These are phyloP conservation scores for Trichophyton verrucosum DNA, from an alignment of 2,329 filamentous ascomycete genomes.

Conservation along the genomic window DNA sequence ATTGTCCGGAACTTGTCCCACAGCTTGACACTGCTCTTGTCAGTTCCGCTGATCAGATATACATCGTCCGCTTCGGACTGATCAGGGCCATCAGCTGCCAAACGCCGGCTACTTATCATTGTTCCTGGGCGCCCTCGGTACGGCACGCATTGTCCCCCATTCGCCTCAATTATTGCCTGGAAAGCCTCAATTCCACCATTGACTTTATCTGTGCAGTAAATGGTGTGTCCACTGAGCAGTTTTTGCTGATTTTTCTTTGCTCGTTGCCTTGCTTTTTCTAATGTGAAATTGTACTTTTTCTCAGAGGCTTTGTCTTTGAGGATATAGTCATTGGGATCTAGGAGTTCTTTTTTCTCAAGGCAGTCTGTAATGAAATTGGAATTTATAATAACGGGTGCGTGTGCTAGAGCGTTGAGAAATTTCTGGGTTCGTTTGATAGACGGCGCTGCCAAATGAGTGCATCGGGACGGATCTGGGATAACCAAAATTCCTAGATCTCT, in stretches of 20 bases:
- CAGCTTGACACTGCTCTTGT: constrained; percentile 54
- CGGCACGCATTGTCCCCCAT: constrained; percentile 69
- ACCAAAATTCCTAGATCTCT: constrained; percentile 73
- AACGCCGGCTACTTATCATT: constrained; percentile 50
- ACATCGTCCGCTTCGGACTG: constrained; percentile 52
- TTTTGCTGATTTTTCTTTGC: constrained; percentile 65
- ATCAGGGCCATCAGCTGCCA: constrained; percentile 23
- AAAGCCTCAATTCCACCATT: constrained; percentile 74
- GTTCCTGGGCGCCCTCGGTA: constrained; percentile 63
- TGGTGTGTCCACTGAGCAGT: constrained; percentile 60
- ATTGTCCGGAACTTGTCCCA: constrained; percentile 73
- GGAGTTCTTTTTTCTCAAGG: constrained; percentile 54
- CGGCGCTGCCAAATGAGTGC: constrained; percentile 79
- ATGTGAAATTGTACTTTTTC: constrained; percentile 54
- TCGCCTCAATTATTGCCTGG: constrained; percentile 72
- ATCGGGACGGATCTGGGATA: constrained; percentile 60
- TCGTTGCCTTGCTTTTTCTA: constrained; percentile 54
- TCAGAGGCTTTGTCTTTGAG: constrained; percentile 64
- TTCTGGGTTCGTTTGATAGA: constrained; percentile 82
- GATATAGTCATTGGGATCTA: constrained; percentile 51
- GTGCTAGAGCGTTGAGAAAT: constrained; percentile 77
- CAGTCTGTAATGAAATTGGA: constrained; percentile 68
- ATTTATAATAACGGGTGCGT: constrained; percentile 63
- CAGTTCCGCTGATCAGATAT: constrained; percentile 65
- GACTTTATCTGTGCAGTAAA: constrained; percentile 75